Percentiles rank a stretch among this genome's conserved stretches.
These are phyloP conservation scores for Dothiorella sarmentorum DNA, from an alignment of 2,329 filamentous ascomycete genomes.

Conservation along the genomic window DNA sequence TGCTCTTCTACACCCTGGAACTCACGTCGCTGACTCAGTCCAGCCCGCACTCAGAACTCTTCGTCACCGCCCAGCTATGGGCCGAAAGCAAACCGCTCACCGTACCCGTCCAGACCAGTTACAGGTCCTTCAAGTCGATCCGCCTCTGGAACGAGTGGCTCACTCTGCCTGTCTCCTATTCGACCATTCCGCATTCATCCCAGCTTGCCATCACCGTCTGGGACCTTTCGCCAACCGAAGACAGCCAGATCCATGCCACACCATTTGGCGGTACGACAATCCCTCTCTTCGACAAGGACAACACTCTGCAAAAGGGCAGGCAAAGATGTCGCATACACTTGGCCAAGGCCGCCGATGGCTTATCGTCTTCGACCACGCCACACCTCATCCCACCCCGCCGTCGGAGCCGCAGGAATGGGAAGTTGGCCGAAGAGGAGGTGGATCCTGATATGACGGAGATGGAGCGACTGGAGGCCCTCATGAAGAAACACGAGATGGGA, in stretches of 20 bases:
- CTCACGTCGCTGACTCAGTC: slow-evolving; percentile 4
- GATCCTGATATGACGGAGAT: slow-evolving; percentile 78
- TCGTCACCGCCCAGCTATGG: slow-evolving; percentile 90
- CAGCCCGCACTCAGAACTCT: slow-evolving; percentile 81
- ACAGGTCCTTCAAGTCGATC: slow-evolving; percentile 78
- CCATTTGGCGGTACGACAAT: slow-evolving; percentile 95
- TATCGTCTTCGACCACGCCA: slow-evolving; percentile 75
- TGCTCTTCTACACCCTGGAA: background rate
- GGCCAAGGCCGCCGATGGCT: slow-evolving; percentile 78
- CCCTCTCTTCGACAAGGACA: slow-evolving; percentile 86
- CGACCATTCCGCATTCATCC: slow-evolving; percentile 74
- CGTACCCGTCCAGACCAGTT: slow-evolving; percentile 86
- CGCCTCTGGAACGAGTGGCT: slow-evolving; percentile 95
- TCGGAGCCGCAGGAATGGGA: slow-evolving; percentile 49
- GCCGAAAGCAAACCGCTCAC: slow-evolving; percentile 93
- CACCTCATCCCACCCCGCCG: slow-evolving; percentile 57
- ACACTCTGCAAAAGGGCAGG: slow-evolving; percentile 83
- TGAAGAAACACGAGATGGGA: slow-evolving; percentile 98
- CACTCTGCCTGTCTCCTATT: slow-evolving; percentile 77
- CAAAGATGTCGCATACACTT: slow-evolving; percentile 88
- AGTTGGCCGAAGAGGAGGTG: slow-evolving; percentile 44
- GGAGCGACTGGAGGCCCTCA: slow-evolving; percentile 79
- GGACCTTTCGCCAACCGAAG: slow-evolving; percentile 83
- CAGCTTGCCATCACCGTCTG: slow-evolving; percentile 90
- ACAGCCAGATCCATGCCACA: slow-evolving; percentile 71